phyloP scores from a whole-genome alignment of 805 yeast species.

The Komagataella mondaviorum region DNA sequence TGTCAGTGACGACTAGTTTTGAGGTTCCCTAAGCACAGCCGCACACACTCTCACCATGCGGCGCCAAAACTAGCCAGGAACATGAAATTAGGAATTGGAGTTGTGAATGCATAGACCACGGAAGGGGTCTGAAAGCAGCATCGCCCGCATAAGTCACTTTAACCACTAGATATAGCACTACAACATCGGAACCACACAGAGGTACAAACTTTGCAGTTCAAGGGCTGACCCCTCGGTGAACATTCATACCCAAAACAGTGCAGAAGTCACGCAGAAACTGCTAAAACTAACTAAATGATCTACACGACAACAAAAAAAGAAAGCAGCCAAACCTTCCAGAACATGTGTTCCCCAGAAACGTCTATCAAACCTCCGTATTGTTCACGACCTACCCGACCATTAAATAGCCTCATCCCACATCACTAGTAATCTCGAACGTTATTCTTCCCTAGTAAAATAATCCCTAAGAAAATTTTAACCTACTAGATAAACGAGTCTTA shows the following conservation, averaged over 20 bases:
- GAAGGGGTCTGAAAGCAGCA: background rate
- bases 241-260: background rate
- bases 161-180: background rate
- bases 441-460: background rate
- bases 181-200: no score
- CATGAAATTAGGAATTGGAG: background rate
- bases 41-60: background rate
- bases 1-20: background rate
- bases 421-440: background rate
- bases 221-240: no score
- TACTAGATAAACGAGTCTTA: background rate
- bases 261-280: background rate
- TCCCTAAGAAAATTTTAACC: background rate
- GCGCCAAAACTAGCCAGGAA: background rate
- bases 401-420: background rate
- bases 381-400: background rate
- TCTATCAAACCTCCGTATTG: background rate
- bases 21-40: background rate
- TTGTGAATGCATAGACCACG: background rate
- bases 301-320: background rate
- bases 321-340: background rate
- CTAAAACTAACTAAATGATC: background rate
- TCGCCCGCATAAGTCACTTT: background rate
- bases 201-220: no score
- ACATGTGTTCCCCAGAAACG: background rate